phyloP scores from a whole-genome alignment of 2,329 filamentous ascomycete genomes.

The Aspergillus sp. region DNA sequence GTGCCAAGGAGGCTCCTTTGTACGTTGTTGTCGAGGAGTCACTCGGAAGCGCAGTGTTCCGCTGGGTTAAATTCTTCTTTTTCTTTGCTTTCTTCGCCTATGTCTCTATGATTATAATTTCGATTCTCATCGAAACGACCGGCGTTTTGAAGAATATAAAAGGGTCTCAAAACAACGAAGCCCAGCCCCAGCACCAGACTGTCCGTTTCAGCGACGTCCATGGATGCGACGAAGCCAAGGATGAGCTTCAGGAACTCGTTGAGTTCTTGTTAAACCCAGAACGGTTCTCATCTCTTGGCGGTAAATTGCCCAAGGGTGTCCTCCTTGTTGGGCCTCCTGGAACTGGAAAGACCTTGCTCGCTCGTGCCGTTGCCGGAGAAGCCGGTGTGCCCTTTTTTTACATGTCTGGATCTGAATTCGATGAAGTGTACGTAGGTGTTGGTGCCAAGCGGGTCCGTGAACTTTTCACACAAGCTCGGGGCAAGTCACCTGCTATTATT shows the following conservation, averaged over 20 bases:
- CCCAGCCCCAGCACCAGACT: slow-evolving; percentile 88
- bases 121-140: slow-evolving; percentile 78
- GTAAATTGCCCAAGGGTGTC: slow-evolving; percentile 95
- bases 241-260: slow-evolving; percentile 94
- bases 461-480: slow-evolving; percentile 77
- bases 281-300: slow-evolving; percentile 88
- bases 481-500: slow-evolving; percentile 87
- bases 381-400: slow-evolving; percentile 99
- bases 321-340: slow-evolving; percentile 92
- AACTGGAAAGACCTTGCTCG: slow-evolving; percentile 95
- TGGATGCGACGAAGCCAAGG: slow-evolving; percentile 96
- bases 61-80: slow-evolving; percentile 84
- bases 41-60: slow-evolving; percentile 74
- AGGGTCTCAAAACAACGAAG: slow-evolving; percentile 72
- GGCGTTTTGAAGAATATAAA: slow-evolving; percentile 77
- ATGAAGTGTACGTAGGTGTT: slow-evolving; percentile 97
- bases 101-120: slow-evolving; percentile 73
- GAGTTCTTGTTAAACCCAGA: slow-evolving; percentile 94
- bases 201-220: slow-evolving; percentile 92
- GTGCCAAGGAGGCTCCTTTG: slow-evolving; percentile 78
- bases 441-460: slow-evolving; percentile 95
- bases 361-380: slow-evolving; percentile 92
- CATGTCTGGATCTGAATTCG: slow-evolving; percentile 99
- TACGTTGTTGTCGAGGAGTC: slow-evolving; percentile 96
- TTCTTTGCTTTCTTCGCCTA: slow-evolving; percentile 79